Percentiles rank a stretch among this genome's conserved stretches.
phyloP scores from a whole-genome alignment of 345 rosid genomes.

The Rhodomyrtus tomentosa region DNA sequence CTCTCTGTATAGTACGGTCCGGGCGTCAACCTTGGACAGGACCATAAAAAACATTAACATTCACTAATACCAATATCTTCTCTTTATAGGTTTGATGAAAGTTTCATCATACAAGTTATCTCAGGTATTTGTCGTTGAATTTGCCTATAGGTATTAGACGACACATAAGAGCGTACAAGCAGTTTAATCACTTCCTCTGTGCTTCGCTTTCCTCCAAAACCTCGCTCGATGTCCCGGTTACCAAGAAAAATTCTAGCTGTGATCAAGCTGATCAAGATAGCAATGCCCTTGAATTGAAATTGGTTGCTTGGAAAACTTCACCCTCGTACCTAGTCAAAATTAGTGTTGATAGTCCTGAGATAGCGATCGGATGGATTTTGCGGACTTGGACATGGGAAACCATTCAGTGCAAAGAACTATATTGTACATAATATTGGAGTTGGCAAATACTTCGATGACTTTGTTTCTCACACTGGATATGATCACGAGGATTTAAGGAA shows the following conservation, averaged over 20 bases:
- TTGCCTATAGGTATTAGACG: conserved; percentile 10
- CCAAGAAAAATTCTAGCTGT: not conserved
- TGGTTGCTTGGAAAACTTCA: conserved; percentile 15
- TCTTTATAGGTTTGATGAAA: not conserved
- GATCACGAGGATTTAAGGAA: too few relatives aligned
- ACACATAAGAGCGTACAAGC: conserved; percentile 24
- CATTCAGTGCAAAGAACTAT: conserved; percentile 43
- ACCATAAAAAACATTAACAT: not conserved
- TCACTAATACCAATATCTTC: not conserved
- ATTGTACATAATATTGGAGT: too few relatives aligned
- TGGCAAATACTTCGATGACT: too few relatives aligned
- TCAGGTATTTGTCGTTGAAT: conserved; percentile 14
- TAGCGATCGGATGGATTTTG: conserved; percentile 47
- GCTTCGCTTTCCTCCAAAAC: not conserved
- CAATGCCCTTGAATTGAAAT: not conserved
- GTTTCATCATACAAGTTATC: not conserved
- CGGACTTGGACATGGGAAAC: conserved; percentile 34
- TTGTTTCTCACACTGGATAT: too few relatives aligned
- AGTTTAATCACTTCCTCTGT: conserved; percentile 18
- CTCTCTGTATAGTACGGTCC: conserved; percentile 2
- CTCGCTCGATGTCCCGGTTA: not conserved
- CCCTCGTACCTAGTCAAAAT: conserved; percentile 23
- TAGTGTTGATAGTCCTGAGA: conserved; percentile 33
- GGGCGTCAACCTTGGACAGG: not conserved
- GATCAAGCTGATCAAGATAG: not conserved